Conservation (phyloP, 177 flowering plant species). For the Vitis hybrid region DNA sequence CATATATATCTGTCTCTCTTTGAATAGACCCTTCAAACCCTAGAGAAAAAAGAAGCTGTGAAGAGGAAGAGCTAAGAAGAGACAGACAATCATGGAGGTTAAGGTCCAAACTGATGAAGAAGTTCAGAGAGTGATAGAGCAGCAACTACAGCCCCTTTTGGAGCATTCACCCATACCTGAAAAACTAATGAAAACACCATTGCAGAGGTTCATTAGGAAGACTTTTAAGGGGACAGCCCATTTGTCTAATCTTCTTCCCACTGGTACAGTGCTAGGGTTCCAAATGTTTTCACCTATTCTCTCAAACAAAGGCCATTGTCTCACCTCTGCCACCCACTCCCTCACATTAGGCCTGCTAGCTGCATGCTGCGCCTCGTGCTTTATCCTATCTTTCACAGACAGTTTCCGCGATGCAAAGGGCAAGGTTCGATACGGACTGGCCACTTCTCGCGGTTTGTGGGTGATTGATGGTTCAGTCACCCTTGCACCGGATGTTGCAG, state of each 20-base stretch:
- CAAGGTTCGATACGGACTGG: slow-evolving; percentile 54
- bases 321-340: slow-evolving; percentile 13
- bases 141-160: slow-evolving; percentile 17
- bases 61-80: too few species aligned
- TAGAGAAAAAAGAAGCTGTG: too few species aligned
- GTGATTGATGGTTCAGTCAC: slow-evolving; percentile 30
- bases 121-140: too few species aligned
- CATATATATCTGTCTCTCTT: too few species aligned
- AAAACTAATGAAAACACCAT: slow-evolving; percentile 33
- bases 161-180: slow-evolving; percentile 7
- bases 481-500: slow-evolving; percentile 28
- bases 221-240: slow-evolving; percentile 50
- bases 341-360: slow-evolving; percentile 27
- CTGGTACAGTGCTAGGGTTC: slow-evolving; percentile 62
- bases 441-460: slow-evolving; percentile 40
- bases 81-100: too few species aligned
- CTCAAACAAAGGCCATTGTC: slow-evolving; percentile 48
- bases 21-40: too few species aligned
- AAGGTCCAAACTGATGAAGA: too few species aligned
- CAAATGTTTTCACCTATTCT: slow-evolving; percentile 46
- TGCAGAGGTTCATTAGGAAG: slow-evolving; percentile 42
- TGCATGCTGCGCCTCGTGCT: slow-evolving; percentile 39
- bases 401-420: slow-evolving; percentile 53
- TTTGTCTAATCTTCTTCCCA: slow-evolving; percentile 59
- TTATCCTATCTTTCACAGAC: slow-evolving; percentile 52